A percentile compares a stretch with the other conserved stretches of the same genome.
These are phyloP conservation scores for Macaranga tanarius DNA, from an alignment of 441 rosid genomes.

Conservation along the genomic window DNA sequence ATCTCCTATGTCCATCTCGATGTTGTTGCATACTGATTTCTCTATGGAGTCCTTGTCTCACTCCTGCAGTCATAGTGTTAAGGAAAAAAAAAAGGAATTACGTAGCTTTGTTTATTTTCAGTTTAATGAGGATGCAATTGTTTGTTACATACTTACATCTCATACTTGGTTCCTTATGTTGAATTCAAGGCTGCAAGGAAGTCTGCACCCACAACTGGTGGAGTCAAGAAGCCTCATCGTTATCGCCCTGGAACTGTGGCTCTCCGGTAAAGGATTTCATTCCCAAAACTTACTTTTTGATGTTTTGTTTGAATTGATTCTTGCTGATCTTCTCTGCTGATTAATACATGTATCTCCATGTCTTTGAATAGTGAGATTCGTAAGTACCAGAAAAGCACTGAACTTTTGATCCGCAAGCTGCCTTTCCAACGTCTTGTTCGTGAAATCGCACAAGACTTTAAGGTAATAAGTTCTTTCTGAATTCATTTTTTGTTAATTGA, in stretches of 20 bases:
- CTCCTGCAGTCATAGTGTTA: neutral
- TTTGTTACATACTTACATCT: neutral
- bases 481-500: neutral
- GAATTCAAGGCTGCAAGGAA: constrained; percentile 49
- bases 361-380: constrained; percentile 39
- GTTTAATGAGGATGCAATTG: neutral
- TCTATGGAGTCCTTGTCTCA: neutral
- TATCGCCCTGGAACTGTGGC: constrained; percentile 58
- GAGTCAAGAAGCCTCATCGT: constrained; percentile 64
- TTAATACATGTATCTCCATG: neutral
- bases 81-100: neutral
- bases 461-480: constrained; percentile 22
- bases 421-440: constrained; percentile 61
- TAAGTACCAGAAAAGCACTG: constrained; percentile 58
- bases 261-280: constrained; percentile 33
- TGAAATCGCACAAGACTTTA: constrained; percentile 64
- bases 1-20: neutral
- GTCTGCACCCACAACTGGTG: constrained; percentile 62
- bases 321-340: neutral
- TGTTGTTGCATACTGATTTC: neutral
- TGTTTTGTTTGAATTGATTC: no score
- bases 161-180: neutral
- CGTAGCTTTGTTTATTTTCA: neutral
- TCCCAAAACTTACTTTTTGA: no score
- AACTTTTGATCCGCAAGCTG: constrained; percentile 53